Evolutionary conservation across 495 filamentous ascomycete genomes (phyloP), one percentile per base, ranked within the genome.

Genomic region (Halenospora varia): DNA sequence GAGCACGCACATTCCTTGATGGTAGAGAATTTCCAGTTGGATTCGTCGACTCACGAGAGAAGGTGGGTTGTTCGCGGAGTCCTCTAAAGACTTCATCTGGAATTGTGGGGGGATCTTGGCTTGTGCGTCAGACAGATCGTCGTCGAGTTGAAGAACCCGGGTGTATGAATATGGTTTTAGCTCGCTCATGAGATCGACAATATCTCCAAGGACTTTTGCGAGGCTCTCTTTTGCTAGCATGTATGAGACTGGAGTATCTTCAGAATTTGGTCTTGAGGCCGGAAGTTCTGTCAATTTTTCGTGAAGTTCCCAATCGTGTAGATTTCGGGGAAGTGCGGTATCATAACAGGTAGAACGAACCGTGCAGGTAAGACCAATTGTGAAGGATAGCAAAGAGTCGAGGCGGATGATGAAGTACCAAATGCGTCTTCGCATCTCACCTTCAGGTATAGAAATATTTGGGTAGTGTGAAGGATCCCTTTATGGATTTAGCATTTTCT

Each of bases 401-500:
- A 70, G 61, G 20, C 65, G 62, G 1, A 68, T 45, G 0, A 77
- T 53, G 15, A 62, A 62, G 18, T 55, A 18, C 69, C 70, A 77
- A 9, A 69, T 44, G 9, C 74, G 67, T 2, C 73, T 56, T 20
- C 73, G 62, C 57, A 73, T 70, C 46, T 77, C 74, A 20, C 87
- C 92, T 67, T 95, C 85, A 63, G 93, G 93, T 8, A 90, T 85
- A 3, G 86, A 82, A 57, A 98, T 86, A 48, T 85, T 84, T 10
- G 90, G 80, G 64, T 90, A 96, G 69, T 85, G 84, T 60, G 87
- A 88, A 10, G 90, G 83, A 69, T 98, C 94, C 49, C 94, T 60
- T 82, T 23, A 13, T 8, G 8, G 10, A 23, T 8, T 49, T 9
- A 49, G 20, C n/a, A 24, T n/a, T n/a, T n/a, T n/a, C n/a, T n/a